Evolutionary conservation across 2,329 filamentous ascomycete species (phyloP).

Genomic region (Aspergillus brasiliensis): DNA sequence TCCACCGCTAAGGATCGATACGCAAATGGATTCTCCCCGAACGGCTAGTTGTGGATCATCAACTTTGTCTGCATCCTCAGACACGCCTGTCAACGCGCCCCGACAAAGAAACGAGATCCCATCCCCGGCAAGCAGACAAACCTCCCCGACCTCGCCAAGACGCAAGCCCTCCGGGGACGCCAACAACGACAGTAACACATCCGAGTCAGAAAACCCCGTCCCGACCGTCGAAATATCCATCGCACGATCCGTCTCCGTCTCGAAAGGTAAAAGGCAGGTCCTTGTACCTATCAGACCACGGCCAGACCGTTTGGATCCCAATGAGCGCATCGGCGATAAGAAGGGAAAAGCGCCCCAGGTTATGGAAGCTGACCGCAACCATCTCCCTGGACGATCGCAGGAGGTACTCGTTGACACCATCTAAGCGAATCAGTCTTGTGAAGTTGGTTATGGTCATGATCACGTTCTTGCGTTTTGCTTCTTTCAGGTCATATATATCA

Average conservation of each 20-base stretch:
- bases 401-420: slow-evolving; percentile 35
- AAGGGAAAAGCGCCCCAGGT: slow-evolving; percentile 31
- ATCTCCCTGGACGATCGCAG: slow-evolving; percentile 36
- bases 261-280: slow-evolving; percentile 37
- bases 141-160: slow-evolving; percentile 6
- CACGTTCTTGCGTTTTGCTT: slow-evolving; percentile 1
- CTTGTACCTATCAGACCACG: slow-evolving; percentile 38
- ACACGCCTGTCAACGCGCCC: slow-evolving; percentile 17
- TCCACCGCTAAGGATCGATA: slow-evolving; percentile 17
- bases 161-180: slow-evolving; percentile 22
- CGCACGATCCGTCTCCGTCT: slow-evolving; percentile 43
- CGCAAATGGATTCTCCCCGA: slow-evolving; percentile 15
- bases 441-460: neutral
- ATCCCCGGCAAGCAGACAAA: slow-evolving; percentile 15
- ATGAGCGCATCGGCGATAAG: slow-evolving; percentile 31
- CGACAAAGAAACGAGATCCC: slow-evolving; percentile 15
- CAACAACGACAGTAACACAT: slow-evolving; percentile 11
- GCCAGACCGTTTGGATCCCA: slow-evolving; percentile 24
- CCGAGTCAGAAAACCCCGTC: slow-evolving; percentile 12
- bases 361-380: slow-evolving; percentile 30
- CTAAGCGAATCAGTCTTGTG: slow-evolving; percentile 2
- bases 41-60: slow-evolving; percentile 12
- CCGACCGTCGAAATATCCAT: slow-evolving; percentile 39
- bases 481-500: slow-evolving; percentile 7
- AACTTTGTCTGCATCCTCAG: slow-evolving; percentile 17